Base-by-base conservation (phyloP, 2,329 filamentous ascomycete species). In the Verticillium dahliae region DNA sequence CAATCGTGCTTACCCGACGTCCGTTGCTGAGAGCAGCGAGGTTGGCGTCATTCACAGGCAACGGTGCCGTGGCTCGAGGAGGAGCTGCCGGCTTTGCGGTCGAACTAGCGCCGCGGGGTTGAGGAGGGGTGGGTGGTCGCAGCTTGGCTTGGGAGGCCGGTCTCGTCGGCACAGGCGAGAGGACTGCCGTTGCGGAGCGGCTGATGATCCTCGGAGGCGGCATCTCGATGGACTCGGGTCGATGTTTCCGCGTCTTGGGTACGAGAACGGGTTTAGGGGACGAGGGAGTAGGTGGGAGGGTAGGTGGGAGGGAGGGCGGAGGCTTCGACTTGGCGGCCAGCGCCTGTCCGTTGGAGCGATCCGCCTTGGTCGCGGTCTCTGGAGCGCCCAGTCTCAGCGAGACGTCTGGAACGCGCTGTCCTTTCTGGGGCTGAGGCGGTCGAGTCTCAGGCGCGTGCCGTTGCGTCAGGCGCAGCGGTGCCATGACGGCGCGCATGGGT, bases 91-190 rank as follows among this genome's bases (percentile, higher is more conserved):
- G 37, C 57, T 57, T 58, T 59, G 57, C 9, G 57, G 56, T 7
- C 61, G 56, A 56, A 18, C 57, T 56, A 4, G 59, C 15, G 4
- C 70, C 71, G 2, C 74, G 67, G 10, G 73, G 73, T 52, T 75
- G 69, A 2, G 75, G 75, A 1, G 75, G 75, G 15, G 74, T 73
- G 1, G 78, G 76, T 14, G 76, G 70, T 14, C 71, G 68, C 9
- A 27, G 63, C 39, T 38, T 67, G 62, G 35, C 62, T 65, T 37
- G 65, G 39, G 57, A 67, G 50, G 50, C 41, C 66, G 34, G 69
- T 31, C 73, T 70, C 31, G 65, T 70, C 2, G 77, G 75, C 57
- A 73, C 72, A 1, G 73, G 71, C 2, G 72, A 71, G 3, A 69
- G 63, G 6, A 73, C 65, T n/a, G 69, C 68, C 1, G 69, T 63